Evolutionary conservation across 2,329 filamentous ascomycete genomes (phyloP), one percentile per base, ranked within the genome.

Genomic region (Aureobasidium sp.): DNA sequence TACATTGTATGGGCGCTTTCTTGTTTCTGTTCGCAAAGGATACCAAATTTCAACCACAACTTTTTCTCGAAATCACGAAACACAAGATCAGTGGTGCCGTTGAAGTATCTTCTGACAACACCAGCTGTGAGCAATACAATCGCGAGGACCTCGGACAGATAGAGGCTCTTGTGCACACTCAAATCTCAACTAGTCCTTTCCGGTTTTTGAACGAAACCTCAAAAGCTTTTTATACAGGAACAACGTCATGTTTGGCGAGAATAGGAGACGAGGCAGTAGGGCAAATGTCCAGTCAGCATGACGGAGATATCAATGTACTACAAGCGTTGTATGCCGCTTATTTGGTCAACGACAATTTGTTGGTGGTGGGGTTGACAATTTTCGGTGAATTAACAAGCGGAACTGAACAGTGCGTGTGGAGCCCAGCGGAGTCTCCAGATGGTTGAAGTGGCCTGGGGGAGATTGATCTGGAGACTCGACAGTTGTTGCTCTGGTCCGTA

Each of bases 381-480:
- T 57, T 57, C 53, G 53, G 53, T 57, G 53, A 57, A 57, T 57
- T 44, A 37, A 53, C 49, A 42, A 42, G 37, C 35, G 24, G 24
- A 44, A 35, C 22, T 57, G 53, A 45, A 45, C 40, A 44, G 53
- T 45, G 53, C 39, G 37, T 57, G 53, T 57, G 53, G 53, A 57
- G 53, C 39, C 24, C 40, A 49, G 56, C 56, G 56, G 56, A 59
- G 56, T 42, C 52, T 44, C 52, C 35, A 59, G 42, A 37, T 48
- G 42, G 54, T 31, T 31, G 47, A 49, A 56, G 27, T 22, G 31
- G 27, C 15, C 52, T 27, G 37, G 52, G 52, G 27, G 39, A 56
- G 24, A 27, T 48, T 37, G 54, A 59, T 31, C 22, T 54, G 54
- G 54, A 59, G 42, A 42, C 27, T 44, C 44, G 54, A 48, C 40